Base-by-base conservation (phyloP, 2,329 filamentous ascomycete genomes). In the Cladosporium sp. region DNA sequence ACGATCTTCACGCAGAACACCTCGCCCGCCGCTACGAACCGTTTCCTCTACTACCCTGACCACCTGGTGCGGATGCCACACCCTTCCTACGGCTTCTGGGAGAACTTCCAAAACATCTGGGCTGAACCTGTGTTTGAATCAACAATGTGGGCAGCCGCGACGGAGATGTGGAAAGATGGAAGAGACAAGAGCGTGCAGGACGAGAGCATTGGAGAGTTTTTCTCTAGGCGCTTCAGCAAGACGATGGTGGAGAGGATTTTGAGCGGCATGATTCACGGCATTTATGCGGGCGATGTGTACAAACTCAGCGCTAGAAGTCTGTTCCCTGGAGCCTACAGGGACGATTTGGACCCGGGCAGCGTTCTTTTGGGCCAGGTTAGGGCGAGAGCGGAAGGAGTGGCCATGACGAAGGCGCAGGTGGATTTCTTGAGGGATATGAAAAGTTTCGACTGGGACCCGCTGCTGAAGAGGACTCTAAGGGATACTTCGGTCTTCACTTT, bases 41-140 rank as follows among this genome's bases (percentile, higher is more conserved):
- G 91, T 61, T 97, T 87, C 73, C 78, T 97, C 59, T 97, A 94
- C 80, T 96, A 95, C 68, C 90, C 90, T 1, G 89, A 96, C 70
- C 89, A 86, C 67, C 81, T 94, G 28, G 87, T 91, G 54, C 78
- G 79, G 22, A 73, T 89, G 66, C 85, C 85, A 7, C 74, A 74
- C 8, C 77, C 70, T 4, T 64, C 67, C 2, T 65, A 80, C 17
- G 67, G 68, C 32, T 25, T 69, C 12, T 58, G 61, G 20, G 62
- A 67, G 25, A 66, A 64, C 37, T 35, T 70, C 3, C 66, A 61
- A 60, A 68, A 49, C 19, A n/a, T 70, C 8, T 47, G 61, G 54
- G 74, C 69, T 0, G 79, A 89, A 65, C 81, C 86, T 5, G 67
- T 86, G 1, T 83, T 89, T 61, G 68, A 77, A 35, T 80, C 80